Evolutionary conservation across 2,329 filamentous ascomycete genomes (phyloP).

Genomic region (Phialophora verrucosa): DNA sequence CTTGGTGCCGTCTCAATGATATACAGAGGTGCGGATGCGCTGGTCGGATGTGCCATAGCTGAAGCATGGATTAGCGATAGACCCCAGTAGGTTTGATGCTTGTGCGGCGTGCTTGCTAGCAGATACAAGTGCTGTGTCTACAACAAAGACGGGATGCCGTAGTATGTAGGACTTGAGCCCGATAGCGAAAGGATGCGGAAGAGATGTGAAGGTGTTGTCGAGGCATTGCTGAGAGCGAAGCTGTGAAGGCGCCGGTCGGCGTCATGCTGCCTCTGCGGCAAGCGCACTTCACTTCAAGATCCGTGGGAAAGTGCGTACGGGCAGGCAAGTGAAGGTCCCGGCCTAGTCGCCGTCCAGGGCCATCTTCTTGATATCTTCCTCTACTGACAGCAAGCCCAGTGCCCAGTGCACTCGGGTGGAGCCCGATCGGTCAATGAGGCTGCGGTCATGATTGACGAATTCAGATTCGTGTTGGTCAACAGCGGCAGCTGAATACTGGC

Average conservation of each 20-base stretch:
- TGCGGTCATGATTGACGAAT: slow-evolving; percentile 51
- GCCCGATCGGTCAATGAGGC: slow-evolving; percentile 65
- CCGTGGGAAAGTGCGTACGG: neutral
- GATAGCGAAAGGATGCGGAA: neutral
- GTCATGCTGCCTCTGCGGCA: neutral
- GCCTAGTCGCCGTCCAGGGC: slow-evolving; percentile 51
- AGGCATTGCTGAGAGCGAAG: neutral
- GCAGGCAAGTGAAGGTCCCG: neutral
- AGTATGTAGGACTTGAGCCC: neutral
- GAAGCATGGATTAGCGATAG: neutral
- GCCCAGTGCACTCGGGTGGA: slow-evolving; percentile 73
- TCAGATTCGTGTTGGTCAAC: slow-evolving; percentile 38
- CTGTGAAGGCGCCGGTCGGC: neutral
- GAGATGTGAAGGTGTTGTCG: neutral
- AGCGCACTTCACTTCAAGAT: neutral
- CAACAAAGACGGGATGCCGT: neutral
- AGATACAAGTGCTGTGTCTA: slow-evolving; percentile 4
- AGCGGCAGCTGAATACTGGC: slow-evolving; percentile 16
- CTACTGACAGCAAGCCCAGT: slow-evolving; percentile 77
- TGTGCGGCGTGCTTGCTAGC: neutral
- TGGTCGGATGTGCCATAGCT: neutral
- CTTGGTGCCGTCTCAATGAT: neutral
- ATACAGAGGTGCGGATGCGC: neutral
- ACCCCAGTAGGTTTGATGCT: neutral
- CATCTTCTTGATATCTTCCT: slow-evolving; percentile 72